These are phyloP conservation scores for Suaeda aralocaspica DNA, from an alignment of 148 eudicot genomes.

Conservation along the genomic window DNA sequence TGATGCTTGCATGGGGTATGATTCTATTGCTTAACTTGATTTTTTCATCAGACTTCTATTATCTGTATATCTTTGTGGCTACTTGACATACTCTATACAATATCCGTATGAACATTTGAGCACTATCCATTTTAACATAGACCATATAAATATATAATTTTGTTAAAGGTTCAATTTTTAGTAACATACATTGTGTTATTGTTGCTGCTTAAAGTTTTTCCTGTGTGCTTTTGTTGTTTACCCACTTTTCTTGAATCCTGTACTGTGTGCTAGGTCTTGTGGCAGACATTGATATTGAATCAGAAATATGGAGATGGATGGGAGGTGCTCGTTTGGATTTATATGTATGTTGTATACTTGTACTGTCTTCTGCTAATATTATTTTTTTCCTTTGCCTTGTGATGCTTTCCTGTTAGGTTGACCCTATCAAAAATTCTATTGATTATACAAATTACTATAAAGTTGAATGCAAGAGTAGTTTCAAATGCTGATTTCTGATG, in stretches of 20 bases:
- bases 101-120: background rate
- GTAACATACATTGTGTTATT: background rate
- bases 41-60: background rate
- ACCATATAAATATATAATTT: background rate
- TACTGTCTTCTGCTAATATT: no score
- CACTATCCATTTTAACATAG: background rate
- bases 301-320: constrained; percentile 98
- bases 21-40: no score
- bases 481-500: no score
- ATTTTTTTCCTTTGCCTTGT: background rate
- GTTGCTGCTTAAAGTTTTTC: constrained; percentile 1
- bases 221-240: background rate
- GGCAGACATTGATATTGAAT: constrained; percentile 93
- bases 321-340: constrained; percentile 85
- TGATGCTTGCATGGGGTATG: constrained; percentile 99
- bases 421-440: background rate
- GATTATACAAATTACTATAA: no score
- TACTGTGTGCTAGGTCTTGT: constrained; percentile 57
- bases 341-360: constrained; percentile 71
- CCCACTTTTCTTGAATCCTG: constrained; percentile 11
- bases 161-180: background rate
- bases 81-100: background rate
- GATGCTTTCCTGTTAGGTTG: background rate
- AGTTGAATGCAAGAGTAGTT: background rate
- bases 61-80: background rate